Percentiles rank a stretch among this genome's conserved stretches.
Conservation (phyloP, 1,284 basidiomycete genomes). For the Sporisorium scitamineum region DNA sequence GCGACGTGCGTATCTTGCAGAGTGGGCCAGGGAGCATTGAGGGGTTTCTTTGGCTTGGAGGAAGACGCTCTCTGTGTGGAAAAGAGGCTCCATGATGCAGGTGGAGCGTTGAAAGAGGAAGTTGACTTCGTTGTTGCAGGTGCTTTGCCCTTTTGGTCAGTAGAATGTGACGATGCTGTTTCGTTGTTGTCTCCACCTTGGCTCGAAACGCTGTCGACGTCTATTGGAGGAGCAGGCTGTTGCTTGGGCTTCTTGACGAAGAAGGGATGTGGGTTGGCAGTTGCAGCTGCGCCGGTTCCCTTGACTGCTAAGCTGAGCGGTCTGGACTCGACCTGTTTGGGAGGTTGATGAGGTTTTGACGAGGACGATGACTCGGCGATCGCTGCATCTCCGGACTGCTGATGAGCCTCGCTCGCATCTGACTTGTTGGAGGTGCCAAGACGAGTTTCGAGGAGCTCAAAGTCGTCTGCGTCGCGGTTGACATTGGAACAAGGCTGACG, state of each 20-base stretch:
- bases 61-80: slow-evolving; percentile 11
- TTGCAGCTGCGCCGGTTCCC: slow-evolving; percentile 14
- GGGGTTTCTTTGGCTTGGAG: slow-evolving; percentile 28
- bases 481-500: not conserved
- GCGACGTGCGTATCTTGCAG: slow-evolving; percentile 22
- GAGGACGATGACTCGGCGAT: not conserved
- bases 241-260: slow-evolving; percentile 33
- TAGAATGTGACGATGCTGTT: not conserved
- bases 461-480: slow-evolving; percentile 8
- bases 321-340: slow-evolving; percentile 16
- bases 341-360: not conserved
- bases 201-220: not conserved
- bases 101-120: not conserved
- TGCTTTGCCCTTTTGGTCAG: slow-evolving; percentile 6
- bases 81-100: slow-evolving; percentile 43
- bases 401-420: not conserved
- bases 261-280: slow-evolving; percentile 39
- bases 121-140: slow-evolving; percentile 8
- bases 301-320: slow-evolving; percentile 40
- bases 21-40: slow-evolving; percentile 31
- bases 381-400: not conserved
- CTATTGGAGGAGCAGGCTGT: slow-evolving; percentile 5
- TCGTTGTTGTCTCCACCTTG: not conserved
- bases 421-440: not conserved
- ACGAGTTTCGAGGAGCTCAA: slow-evolving; percentile 29